Percentiles rank a stretch among this genome's conserved stretches.
These are phyloP conservation scores for Globisporangium perplexum DNA, from an alignment of 352 stramenopile genomes.

Conservation along the genomic window DNA sequence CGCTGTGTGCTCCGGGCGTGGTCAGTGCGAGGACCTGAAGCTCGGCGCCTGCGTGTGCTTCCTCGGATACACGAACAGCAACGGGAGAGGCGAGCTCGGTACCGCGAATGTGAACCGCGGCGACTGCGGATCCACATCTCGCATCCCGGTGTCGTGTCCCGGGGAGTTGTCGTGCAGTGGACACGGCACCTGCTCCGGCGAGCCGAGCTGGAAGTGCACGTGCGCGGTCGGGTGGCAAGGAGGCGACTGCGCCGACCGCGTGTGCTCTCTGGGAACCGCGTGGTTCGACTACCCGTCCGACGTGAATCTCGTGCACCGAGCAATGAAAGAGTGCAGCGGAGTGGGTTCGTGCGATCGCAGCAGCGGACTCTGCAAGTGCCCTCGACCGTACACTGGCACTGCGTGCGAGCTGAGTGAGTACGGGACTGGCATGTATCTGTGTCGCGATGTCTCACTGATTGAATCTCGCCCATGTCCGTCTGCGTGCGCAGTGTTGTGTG, in stretches of 20 bases:
- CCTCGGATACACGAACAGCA: conserved; percentile 62
- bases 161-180: conserved; percentile 70
- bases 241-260: conserved; percentile 72
- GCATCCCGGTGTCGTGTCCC: conserved; percentile 54
- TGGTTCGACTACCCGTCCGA: conserved; percentile 66
- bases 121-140: conserved; percentile 53
- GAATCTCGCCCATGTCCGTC: not conserved
- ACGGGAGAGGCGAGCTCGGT: conserved; percentile 45
- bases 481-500: conserved; percentile 42
- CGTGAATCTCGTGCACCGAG: conserved; percentile 48
- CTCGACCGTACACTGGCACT: conserved; percentile 53
- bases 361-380: conserved; percentile 65
- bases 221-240: conserved; percentile 71
- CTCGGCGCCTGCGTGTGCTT: conserved; percentile 59
- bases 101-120: conserved; percentile 44
- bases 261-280: conserved; percentile 38
- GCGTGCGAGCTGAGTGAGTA: conserved; percentile 70
- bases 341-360: conserved; percentile 64
- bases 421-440: not conserved
- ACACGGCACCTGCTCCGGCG: conserved; percentile 66
- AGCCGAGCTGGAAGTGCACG: conserved; percentile 45
- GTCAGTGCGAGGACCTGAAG: conserved; percentile 47
- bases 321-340: conserved; percentile 50
- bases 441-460: not conserved
- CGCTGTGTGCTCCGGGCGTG: conserved; percentile 58